Base-by-base conservation (phyloP, 306 rosid species). In the Hylodesmum podocarpum region DNA sequence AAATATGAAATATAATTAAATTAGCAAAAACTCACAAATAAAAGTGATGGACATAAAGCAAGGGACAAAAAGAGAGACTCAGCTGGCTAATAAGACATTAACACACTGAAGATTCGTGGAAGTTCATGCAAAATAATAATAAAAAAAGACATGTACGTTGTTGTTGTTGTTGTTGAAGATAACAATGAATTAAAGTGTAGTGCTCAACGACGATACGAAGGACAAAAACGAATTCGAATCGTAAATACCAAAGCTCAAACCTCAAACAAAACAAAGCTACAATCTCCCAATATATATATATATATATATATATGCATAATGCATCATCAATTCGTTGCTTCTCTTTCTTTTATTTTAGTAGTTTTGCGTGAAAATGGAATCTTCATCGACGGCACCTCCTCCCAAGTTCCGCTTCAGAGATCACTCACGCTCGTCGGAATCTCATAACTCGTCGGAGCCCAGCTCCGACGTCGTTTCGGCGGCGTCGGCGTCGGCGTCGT, bases 321-420 rank as follows among this genome's bases (percentile, higher is more conserved):
- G 14, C 13, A 39, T 39, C 3, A 9, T 39, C 13, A 1, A 39
- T 39, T 10, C 2, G 2, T n/a, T 47, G 22, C 54, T 47, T 47
- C 22, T 1, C 3, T 47, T 47, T 47, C 54, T 16, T 47, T 46
- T 46, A 44, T 51, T 51, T 3, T 0, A 9, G 10, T 27, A 15
- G 5, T 59, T 59, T 29, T 65, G 53, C 34, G 21, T 40, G 72
- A 21, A 67, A 51, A 89, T 87, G 96, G 93, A 91, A 68, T 78
- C 91, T 49, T 74, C 85, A 0, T 86, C 91, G 1, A 22, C 79
- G 15, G n/a, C n/a, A n/a, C 74, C 81, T 53, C 82, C 83, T 40
- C 78, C 85, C 19, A 83, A 78, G 51, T 87, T 92, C 78, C 89
- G 82, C 11, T 94, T 91, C 92, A 72, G 87, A 72, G 89, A 90